Percentiles rank a stretch among this genome's conserved stretches.
These are phyloP conservation scores for Nicotiana tabacum DNA, from an alignment of 257 asterid species.

Conservation along the genomic window DNA sequence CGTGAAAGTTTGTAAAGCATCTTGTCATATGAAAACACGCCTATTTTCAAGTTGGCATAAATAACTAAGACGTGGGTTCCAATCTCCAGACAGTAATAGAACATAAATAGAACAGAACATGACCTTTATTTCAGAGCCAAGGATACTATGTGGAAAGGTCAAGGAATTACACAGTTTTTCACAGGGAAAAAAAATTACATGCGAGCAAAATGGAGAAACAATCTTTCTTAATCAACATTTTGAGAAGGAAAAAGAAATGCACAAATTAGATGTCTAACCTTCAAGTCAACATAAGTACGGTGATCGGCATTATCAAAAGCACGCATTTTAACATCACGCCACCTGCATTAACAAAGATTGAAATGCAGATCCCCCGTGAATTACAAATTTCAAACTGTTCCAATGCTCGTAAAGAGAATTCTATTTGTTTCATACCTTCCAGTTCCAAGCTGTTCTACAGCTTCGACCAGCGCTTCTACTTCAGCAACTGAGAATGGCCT, in stretches of 20 bases:
- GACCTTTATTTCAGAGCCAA: background rate
- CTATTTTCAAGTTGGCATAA: background rate
- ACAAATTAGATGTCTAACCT: constrained; percentile 10
- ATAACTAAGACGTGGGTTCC: background rate
- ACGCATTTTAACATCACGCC: constrained; percentile 11
- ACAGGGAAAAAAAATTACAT: background rate
- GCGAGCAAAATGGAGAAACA: background rate
- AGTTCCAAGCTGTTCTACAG: constrained; percentile 10
- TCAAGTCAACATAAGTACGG: constrained; percentile 19
- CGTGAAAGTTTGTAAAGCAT: background rate
- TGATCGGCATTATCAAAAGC: constrained; percentile 16
- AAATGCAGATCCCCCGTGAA: background rate
- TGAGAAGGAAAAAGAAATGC: background rate
- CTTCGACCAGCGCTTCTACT: too few relatives aligned
- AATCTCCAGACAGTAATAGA: background rate
- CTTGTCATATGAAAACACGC: background rate
- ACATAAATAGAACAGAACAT: background rate
- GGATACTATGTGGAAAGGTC: background rate
- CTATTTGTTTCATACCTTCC: constrained; percentile 51
- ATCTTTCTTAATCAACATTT: background rate
- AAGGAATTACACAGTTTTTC: background rate
- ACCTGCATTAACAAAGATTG: constrained; percentile 4
- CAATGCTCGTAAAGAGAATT: background rate
- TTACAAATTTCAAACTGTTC: background rate
- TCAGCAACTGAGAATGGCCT: constrained; percentile 50